Conservation (phyloP, 148 eudicot genomes). For the Rhododendron kiyosumense region DNA sequence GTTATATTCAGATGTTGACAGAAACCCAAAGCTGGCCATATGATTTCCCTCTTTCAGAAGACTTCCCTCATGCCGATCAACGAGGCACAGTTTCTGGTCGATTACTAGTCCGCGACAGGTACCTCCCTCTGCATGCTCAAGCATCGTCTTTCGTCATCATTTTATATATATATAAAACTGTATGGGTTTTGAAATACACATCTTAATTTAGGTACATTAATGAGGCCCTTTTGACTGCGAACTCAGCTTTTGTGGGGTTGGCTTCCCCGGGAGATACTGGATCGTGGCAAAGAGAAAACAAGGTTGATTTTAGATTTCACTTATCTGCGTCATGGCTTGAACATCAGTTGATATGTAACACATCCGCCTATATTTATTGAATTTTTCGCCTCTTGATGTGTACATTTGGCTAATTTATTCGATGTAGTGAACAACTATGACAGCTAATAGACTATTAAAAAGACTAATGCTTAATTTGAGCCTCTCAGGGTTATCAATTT, state of each 20-base stretch:
- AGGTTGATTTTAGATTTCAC: conserved; percentile 24
- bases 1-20: conserved; percentile 40
- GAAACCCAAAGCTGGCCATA: conserved; percentile 77
- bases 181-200: neutral
- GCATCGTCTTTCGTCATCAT: neutral
- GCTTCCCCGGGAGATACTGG: conserved; percentile 51
- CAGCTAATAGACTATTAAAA: neutral
- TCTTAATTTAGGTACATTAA: conserved; percentile 17
- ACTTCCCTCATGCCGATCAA: conserved; percentile 43
- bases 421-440: neutral
- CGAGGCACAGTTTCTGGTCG: conserved; percentile 59
- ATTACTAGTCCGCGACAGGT: conserved; percentile 66
- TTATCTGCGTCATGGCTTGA: neutral
- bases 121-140: conserved; percentile 3
- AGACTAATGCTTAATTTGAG: neutral
- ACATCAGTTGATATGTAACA: neutral
- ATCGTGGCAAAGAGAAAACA: conserved; percentile 61
- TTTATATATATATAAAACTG: neutral
- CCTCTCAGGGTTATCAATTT: conserved; percentile 66
- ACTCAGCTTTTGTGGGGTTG: conserved; percentile 55
- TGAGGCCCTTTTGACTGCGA: conserved; percentile 23
- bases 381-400: neutral
- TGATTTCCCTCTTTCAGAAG: conserved; percentile 49
- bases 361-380: neutral
- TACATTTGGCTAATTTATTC: neutral